Percentiles rank a stretch among this genome's conserved stretches.
Conservation (phyloP, 352 stramenopile genomes). For the Globisporangium echinulatum region DNA sequence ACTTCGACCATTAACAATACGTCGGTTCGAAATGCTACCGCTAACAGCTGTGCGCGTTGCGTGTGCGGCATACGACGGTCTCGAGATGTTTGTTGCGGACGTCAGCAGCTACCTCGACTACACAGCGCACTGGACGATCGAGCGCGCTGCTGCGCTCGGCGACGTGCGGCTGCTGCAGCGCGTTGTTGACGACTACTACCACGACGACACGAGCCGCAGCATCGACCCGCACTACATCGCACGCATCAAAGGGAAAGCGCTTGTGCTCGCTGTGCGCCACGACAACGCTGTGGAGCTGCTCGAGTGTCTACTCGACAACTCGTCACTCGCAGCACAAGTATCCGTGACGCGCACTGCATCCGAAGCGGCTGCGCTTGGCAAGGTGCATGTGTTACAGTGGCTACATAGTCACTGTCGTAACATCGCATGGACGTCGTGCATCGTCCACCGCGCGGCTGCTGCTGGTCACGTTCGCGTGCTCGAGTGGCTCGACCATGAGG, state of each 20-base stretch:
- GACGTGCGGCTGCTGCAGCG: background rate
- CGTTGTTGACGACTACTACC: background rate
- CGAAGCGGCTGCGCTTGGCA: background rate
- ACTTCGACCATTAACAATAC: too few relatives aligned
- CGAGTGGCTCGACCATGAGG: background rate
- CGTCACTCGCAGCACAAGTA: conserved; percentile 67
- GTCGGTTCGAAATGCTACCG: background rate
- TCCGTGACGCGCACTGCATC: conserved; percentile 26
- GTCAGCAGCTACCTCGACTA: background rate
- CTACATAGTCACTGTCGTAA: background rate
- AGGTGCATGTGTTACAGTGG: background rate
- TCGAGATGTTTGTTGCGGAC: background rate
- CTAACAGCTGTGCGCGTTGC: background rate
- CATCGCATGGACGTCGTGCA: background rate
- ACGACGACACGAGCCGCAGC: conserved; percentile 11
- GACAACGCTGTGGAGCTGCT: conserved; percentile 16
- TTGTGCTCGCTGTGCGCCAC: background rate
- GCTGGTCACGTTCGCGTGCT: background rate
- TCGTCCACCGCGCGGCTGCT: background rate
- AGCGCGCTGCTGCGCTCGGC: background rate
- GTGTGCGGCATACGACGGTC: background rate
- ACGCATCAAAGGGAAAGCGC: background rate
- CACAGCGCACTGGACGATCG: background rate
- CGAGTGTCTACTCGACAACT: conserved; percentile 73
- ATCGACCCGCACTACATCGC: background rate